Conservation (phyloP, 352 stramenopile genomes). For the Globisporangium cederbergense region DNA sequence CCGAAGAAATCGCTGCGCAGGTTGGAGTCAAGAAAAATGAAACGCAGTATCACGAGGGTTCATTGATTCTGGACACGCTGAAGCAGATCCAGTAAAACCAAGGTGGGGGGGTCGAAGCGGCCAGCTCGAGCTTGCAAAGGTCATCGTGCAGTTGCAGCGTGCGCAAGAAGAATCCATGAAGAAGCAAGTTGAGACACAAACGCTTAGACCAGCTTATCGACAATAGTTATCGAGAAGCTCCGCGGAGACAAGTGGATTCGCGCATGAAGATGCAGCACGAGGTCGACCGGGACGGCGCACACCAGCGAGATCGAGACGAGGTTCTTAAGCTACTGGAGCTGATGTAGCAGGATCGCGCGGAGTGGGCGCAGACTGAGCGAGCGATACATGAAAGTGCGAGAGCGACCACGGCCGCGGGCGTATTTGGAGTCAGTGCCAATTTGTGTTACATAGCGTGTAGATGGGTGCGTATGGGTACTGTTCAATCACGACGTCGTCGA, state of each 20-base stretch:
- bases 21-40: not conserved
- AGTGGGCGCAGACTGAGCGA: not conserved
- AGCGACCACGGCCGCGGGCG: not conserved
- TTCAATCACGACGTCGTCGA: too few species aligned
- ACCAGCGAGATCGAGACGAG: not conserved
- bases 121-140: not conserved
- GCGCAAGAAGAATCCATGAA: not conserved
- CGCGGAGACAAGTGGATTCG: not conserved
- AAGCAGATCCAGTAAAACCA: not conserved
- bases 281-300: not conserved
- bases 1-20: not conserved
- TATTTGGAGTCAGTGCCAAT: too few species aligned
- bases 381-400: not conserved
- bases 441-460: too few species aligned
- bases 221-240: not conserved
- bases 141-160: not conserved
- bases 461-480: too few species aligned
- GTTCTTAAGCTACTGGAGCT: not conserved
- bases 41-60: not conserved
- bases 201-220: not conserved
- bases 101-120: not conserved
- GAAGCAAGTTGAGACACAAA: not conserved
- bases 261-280: constrained; percentile 2
- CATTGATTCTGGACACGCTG: not conserved
- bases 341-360: not conserved